Evolutionary conservation across 345 rosid species (phyloP), one percentile per base, ranked within the genome.

Genomic region (Orychophragmus violaceus): DNA sequence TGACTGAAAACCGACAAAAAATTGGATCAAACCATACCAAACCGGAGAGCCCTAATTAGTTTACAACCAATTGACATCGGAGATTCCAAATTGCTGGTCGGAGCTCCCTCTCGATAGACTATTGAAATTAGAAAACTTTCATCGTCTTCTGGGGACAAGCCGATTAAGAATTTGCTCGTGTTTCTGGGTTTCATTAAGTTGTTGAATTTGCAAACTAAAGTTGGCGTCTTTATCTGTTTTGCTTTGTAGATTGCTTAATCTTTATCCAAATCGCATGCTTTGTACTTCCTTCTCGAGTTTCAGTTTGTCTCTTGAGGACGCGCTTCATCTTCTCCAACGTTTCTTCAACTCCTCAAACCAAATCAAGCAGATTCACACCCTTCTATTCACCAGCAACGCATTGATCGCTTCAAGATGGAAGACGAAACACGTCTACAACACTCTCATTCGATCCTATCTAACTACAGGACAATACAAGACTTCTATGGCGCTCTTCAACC

Each of bases 371-470:
- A 75, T 87, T 46, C 96, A 89, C 64, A 23, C 81, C 18, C 49
- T 81, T 10, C 68, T 87, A 11, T 57, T 79, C n/a, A 74, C 84
- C 65, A 45, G 54, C 16, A 77, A 70, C 54, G 55, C 66, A 1
- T 30, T 75, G n/a, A 9, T 42, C 7, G 2, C 74, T 66, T 75
- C 66, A 7, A 79, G 27, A 74, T 52, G 82, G 84, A 79, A 80
- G 35, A 41, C 76, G 22, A 81, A 82, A 16, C 76, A 64, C 45
- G 52, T 87, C 37, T 82, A 76, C 84, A 89, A 85, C 78, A 50
- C 89, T 69, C 79, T 84, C 62, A 76, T 87, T 5, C 79, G 86
- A 59, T 82, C 89, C 23, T 70, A 87, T 75, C 87, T 82, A 74
- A 69, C 66, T 50, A 69, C 79, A 37, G 77, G 79, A 58, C 78